Evolutionary conservation across 768 basidiomycete species (phyloP).

Genomic region (Candolleomyces aberdarensis): DNA sequence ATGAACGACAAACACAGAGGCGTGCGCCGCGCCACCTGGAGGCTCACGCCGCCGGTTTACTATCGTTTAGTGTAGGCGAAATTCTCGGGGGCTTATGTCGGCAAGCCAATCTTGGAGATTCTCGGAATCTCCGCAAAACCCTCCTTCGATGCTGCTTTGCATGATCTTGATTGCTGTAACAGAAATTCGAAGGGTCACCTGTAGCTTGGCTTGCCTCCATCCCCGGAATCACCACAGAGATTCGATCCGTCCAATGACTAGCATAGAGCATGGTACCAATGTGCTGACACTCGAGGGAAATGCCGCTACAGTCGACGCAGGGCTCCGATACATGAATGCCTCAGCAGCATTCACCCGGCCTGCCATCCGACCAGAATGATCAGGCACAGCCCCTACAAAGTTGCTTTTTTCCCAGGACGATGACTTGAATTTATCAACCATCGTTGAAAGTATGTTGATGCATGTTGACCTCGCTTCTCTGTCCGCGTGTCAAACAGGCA

Average conservation of each 20-base stretch:
- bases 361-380: constrained; percentile 33
- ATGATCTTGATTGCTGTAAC: neutral
- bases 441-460: constrained; percentile 6
- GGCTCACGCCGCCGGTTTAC: no score
- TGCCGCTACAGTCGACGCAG: neutral
- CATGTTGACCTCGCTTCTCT: constrained; percentile 30
- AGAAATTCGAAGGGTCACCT: constrained; percentile 10
- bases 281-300: neutral
- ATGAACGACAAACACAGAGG: no score
- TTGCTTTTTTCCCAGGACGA: constrained; percentile 18
- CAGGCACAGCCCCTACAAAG: constrained; percentile 19
- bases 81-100: neutral
- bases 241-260: constrained; percentile 8
- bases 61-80: no score
- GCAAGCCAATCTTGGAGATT: neutral
- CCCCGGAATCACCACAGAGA: constrained; percentile 12
- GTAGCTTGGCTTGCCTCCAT: constrained; percentile 17
- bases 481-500: constrained; percentile 38
- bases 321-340: neutral
- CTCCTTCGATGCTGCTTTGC: neutral
- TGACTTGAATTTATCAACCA: constrained; percentile 9
- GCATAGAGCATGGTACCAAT: neutral
- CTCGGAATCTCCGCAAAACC: neutral
- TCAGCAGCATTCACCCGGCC: constrained; percentile 27
- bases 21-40: no score